Conservation (phyloP, 1,139 yeast genomes). For the Suhomyces atakaporum region DNA sequence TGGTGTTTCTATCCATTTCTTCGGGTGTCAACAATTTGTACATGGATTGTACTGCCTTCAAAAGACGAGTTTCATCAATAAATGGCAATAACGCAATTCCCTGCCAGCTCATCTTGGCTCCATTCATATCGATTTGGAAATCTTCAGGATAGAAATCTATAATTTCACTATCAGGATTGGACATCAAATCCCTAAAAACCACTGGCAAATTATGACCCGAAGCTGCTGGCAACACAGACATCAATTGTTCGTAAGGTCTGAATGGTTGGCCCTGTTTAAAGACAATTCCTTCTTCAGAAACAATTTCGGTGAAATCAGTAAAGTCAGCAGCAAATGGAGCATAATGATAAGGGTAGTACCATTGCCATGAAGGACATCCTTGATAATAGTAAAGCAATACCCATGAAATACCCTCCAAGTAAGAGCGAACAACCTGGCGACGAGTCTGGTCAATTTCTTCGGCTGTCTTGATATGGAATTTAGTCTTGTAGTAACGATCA, state of each 20-base stretch:
- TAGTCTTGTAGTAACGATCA: conserved; percentile 74
- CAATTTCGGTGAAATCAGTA: conserved; percentile 46
- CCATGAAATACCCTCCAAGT: conserved; percentile 96
- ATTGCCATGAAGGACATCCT: conserved; percentile 98
- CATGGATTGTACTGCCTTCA: conserved; percentile 64
- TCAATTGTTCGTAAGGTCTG: conserved; percentile 90
- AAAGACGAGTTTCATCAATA: conserved; percentile 77
- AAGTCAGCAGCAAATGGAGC: conserved; percentile 97
- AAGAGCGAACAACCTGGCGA: conserved; percentile 65
- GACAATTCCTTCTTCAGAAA: conserved; percentile 55
- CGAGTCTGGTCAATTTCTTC: conserved; percentile 60
- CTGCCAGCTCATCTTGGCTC: conserved; percentile 93
- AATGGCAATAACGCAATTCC: conserved; percentile 90
- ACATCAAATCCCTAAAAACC: conserved; percentile 82
- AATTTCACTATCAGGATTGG: conserved; percentile 75
- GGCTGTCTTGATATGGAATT: conserved; percentile 60
- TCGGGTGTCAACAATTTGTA: conserved; percentile 65
- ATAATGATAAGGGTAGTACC: conserved; percentile 97
- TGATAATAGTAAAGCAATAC: conserved; percentile 90
- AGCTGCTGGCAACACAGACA: conserved; percentile 97
- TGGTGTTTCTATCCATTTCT: conserved; percentile 71
- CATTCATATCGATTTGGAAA: conserved; percentile 92
- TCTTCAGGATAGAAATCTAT: conserved; percentile 90
- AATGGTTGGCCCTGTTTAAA: conserved; percentile 81
- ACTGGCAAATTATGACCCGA: conserved; percentile 90